Percentiles rank a stretch among this genome's conserved stretches.
Conservation (phyloP, 208 protist genomes). For the Trypanosoma congolense region DNA sequence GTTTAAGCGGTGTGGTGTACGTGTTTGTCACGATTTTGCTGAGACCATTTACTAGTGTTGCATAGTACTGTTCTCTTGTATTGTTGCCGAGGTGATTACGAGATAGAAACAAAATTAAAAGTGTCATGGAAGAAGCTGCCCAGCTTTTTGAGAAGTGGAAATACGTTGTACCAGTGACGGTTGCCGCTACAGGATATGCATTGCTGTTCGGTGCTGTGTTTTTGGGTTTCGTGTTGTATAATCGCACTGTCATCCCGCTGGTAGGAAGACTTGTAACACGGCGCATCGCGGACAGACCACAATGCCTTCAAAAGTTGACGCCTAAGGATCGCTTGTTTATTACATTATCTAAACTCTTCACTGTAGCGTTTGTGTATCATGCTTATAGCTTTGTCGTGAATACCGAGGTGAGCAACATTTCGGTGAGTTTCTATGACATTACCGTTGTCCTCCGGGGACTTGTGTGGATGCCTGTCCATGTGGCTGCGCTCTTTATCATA, state of each 20-base stretch:
- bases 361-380: constrained; percentile 66
- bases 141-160: no score
- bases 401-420: constrained; percentile 44
- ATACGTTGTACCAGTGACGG: no score
- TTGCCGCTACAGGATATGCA: no score
- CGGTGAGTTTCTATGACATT: constrained; percentile 28
- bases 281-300: constrained; percentile 36
- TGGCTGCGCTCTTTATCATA: constrained; percentile 59
- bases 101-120: no score
- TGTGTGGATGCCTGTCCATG: constrained; percentile 51
- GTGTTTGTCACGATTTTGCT: no score
- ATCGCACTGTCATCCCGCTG: constrained; percentile 40
- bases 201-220: constrained; percentile 45
- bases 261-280: constrained; percentile 27
- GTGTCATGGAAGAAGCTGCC: no score
- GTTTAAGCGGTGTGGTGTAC: no score
- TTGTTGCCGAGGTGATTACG: no score
- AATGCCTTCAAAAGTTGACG: constrained; percentile 40
- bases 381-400: constrained; percentile 39
- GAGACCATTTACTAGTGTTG: no score
- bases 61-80: no score
- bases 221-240: constrained; percentile 61
- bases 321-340: constrained; percentile 57
- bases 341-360: constrained; percentile 43
- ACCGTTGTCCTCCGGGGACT: constrained; percentile 25